Evolutionary conservation across 106 monocot genomes (phyloP).

Genomic region (Amphibolis antarctica): DNA sequence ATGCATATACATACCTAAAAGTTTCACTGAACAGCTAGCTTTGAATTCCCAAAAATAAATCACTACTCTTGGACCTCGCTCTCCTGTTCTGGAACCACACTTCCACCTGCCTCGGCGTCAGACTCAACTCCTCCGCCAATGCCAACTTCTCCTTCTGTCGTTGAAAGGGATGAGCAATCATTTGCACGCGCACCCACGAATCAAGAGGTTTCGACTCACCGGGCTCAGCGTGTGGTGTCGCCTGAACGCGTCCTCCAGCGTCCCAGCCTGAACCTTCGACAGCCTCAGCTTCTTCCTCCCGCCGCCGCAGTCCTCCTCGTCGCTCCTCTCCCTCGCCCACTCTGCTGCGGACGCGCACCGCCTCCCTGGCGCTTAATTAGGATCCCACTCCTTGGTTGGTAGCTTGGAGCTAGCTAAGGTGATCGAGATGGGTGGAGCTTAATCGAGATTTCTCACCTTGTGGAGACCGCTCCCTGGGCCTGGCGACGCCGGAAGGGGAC

Average conservation of each 20-base stretch:
- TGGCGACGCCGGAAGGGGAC: background rate
- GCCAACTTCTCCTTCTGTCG: conserved; percentile 75
- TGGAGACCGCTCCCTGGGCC: background rate
- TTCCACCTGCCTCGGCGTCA: conserved; percentile 70
- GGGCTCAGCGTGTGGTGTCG: conserved; percentile 78
- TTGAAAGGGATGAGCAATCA: too few species aligned
- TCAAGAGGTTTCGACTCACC: conserved; percentile 18
- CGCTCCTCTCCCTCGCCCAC: conserved; percentile 22
- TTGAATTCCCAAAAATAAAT: background rate
- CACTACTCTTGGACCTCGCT: conserved; percentile 34
- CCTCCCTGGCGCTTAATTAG: conserved; percentile 1
- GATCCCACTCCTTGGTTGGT: background rate
- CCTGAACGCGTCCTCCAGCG: conserved; percentile 76
- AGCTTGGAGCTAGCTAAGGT: too few species aligned
- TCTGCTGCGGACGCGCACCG: conserved; percentile 19
- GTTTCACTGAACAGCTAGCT: background rate
- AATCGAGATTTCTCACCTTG: background rate
- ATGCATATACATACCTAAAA: background rate
- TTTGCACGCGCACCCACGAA: background rate
- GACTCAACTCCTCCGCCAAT: conserved; percentile 52
- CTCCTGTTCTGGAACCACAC: conserved; percentile 89
- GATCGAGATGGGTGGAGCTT: too few species aligned
- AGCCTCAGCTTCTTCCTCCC: conserved; percentile 75
- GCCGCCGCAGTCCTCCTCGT: conserved; percentile 47
- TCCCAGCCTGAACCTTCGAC: conserved; percentile 58